Percentiles rank a stretch among this genome's conserved stretches.
Evolutionary conservation across 306 rosid species (phyloP).

Genomic region (Leucaena leucocephala): DNA sequence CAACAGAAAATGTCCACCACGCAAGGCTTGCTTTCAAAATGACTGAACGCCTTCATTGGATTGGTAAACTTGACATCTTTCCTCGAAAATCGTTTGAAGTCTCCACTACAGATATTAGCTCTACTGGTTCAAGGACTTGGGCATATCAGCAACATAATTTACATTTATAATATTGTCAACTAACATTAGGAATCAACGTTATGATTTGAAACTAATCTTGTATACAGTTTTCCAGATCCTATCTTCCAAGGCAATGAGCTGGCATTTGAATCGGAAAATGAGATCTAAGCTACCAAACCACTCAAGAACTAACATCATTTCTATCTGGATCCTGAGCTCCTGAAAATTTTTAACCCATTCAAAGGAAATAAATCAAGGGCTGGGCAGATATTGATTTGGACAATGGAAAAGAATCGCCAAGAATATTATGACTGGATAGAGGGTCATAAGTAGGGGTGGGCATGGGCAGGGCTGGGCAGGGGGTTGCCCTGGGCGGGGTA

Average conservation of each 20-base stretch:
- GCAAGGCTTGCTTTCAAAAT: constrained; percentile 7
- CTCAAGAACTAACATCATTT: constrained; percentile 37
- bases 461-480: no score
- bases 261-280: constrained; percentile 30
- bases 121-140: constrained; percentile 35
- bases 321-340: constrained; percentile 41
- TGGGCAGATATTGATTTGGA: constrained; percentile 5
- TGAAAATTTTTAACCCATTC: constrained; percentile 33
- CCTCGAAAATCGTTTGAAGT: background rate
- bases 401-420: background rate
- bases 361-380: background rate
- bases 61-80: background rate
- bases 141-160: constrained; percentile 36
- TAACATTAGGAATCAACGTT: constrained; percentile 28
- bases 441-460: constrained; percentile 15
- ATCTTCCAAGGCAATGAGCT: constrained; percentile 38
- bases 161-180: constrained; percentile 18
- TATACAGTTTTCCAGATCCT: constrained; percentile 32
- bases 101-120: constrained; percentile 5
- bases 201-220: constrained; percentile 21
- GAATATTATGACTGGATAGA: background rate
- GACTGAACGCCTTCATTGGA: background rate
- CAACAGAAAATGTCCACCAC: background rate
- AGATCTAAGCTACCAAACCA: constrained; percentile 32
- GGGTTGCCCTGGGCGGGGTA: no score